Conservation (phyloP, 2,329 filamentous ascomycete species). For the Neocucurbitaria cava region DNA sequence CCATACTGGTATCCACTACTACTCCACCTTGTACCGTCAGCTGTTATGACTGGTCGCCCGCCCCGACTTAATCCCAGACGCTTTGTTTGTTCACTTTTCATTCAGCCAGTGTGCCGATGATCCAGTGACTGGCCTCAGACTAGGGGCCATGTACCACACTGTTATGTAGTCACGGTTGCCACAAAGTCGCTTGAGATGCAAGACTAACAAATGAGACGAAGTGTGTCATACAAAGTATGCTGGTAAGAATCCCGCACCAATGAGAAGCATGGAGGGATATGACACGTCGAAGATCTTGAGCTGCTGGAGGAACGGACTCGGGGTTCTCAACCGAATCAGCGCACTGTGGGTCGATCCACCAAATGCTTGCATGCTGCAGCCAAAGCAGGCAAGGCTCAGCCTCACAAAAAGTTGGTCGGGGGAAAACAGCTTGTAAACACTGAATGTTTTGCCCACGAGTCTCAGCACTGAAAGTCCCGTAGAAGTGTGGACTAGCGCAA, state of each 20-base stretch:
- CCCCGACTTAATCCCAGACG: slow-evolving; percentile 12
- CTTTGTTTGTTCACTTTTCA: neutral
- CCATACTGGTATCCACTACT: slow-evolving; percentile 23
- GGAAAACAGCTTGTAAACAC: neutral
- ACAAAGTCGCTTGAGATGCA: neutral
- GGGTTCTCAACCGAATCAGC: slow-evolving; percentile 26
- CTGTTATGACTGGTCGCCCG: slow-evolving; percentile 4
- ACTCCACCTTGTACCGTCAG: slow-evolving; percentile 16
- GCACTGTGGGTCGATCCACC: slow-evolving; percentile 26
- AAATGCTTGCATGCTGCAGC: slow-evolving; percentile 28
- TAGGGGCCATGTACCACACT: slow-evolving; percentile 5
- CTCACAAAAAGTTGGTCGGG: slow-evolving; percentile 11
- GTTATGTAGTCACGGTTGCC: slow-evolving; percentile 1
- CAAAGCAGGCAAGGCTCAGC: slow-evolving; percentile 19
- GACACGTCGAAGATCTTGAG: slow-evolving; percentile 32
- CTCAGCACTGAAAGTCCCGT: neutral
- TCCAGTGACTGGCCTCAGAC: slow-evolving; percentile 3
- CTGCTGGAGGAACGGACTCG: slow-evolving; percentile 13
- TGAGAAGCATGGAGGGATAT: slow-evolving; percentile 18
- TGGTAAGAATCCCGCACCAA: slow-evolving; percentile 19
- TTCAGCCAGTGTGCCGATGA: slow-evolving; percentile 14
- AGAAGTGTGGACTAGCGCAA: neutral
- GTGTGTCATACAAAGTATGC: slow-evolving; percentile 11
- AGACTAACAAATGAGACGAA: slow-evolving; percentile 22
- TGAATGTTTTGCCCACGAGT: neutral